Percentiles rank a stretch among this genome's conserved stretches.
Evolutionary conservation across 1,284 basidiomycete genomes (phyloP).

Genomic region (Puccinia triticina): DNA sequence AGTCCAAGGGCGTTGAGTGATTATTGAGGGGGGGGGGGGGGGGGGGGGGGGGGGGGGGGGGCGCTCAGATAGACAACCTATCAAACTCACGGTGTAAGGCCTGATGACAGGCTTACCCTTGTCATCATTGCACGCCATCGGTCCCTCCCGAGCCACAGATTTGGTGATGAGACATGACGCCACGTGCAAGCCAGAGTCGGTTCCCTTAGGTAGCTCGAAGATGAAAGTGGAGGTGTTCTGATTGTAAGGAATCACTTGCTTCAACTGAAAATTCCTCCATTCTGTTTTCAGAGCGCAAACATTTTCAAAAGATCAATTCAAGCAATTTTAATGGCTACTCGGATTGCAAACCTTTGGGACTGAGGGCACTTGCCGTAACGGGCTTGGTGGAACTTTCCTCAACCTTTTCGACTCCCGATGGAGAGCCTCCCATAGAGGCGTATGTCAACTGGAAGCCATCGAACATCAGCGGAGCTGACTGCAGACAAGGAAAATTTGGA

Average conservation of each 20-base stretch:
- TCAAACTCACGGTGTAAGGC: constrained; percentile 61
- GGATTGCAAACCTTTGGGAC: constrained; percentile 17
- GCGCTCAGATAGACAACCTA: constrained; percentile 77
- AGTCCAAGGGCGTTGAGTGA: background rate
- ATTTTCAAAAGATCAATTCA: background rate
- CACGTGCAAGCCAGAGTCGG: constrained; percentile 76
- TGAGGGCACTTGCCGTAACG: background rate
- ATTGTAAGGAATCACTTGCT: constrained; percentile 49
- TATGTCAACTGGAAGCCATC: constrained; percentile 2
- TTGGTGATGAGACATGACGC: constrained; percentile 66
- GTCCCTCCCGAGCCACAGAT: constrained; percentile 62
- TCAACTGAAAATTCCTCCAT: constrained; percentile 46
- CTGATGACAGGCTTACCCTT: constrained; percentile 88
- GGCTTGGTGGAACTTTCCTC: background rate
- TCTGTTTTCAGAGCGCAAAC: constrained; percentile 2
- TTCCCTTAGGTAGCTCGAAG: constrained; percentile 81
- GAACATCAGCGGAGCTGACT: background rate
- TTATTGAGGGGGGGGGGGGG: constrained; percentile 59
- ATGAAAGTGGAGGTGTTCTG: constrained; percentile 67
- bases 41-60: constrained; percentile 55
- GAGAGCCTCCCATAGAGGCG: background rate
- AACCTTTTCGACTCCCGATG: background rate
- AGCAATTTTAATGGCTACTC: background rate
- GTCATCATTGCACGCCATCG: constrained; percentile 64
- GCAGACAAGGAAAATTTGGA: background rate